Percentiles rank a stretch among this genome's conserved stretches.
Evolutionary conservation across 495 filamentous ascomycete species (phyloP).

Genomic region (Geoglossum glabrum): DNA sequence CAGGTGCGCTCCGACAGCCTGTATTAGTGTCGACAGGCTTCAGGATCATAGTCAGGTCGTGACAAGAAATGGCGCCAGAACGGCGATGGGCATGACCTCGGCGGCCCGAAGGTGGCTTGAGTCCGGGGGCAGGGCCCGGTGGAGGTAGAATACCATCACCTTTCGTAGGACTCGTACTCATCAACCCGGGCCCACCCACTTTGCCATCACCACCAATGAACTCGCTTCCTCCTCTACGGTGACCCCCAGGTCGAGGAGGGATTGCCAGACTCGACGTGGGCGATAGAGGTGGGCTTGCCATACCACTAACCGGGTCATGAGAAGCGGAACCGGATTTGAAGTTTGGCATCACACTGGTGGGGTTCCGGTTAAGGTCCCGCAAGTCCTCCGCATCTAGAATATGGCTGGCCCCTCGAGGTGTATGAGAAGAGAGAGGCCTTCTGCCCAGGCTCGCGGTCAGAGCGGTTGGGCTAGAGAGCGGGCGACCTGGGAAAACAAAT

Average conservation of each 20-base stretch:
- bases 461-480: neutral
- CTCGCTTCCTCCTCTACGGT: slow-evolving; percentile 57
- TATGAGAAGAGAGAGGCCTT: neutral
- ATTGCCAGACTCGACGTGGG: slow-evolving; percentile 9
- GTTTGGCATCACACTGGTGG: slow-evolving; percentile 11
- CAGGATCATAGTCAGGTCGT: slow-evolving; percentile 57
- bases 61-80: slow-evolving; percentile 69
- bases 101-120: slow-evolving; percentile 23
- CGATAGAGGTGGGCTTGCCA: slow-evolving; percentile 16
- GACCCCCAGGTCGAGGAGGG: slow-evolving; percentile 30
- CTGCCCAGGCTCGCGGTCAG: neutral
- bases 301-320: slow-evolving; percentile 22
- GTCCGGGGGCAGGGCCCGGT: slow-evolving; percentile 26
- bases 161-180: slow-evolving; percentile 44
- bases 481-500: slow-evolving; percentile 44
- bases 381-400: neutral
- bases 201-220: slow-evolving; percentile 57
- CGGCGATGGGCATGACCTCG: slow-evolving; percentile 68
- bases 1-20: slow-evolving; percentile 14
- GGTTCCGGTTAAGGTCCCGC: neutral
- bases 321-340: slow-evolving; percentile 17
- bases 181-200: slow-evolving; percentile 29
- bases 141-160: slow-evolving; percentile 34
- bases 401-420: neutral
- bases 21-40: slow-evolving; percentile 30